These are phyloP conservation scores for Colletotrichum higginsianum DNA, from an alignment of 2,329 filamentous ascomycete species.

Conservation along the genomic window DNA sequence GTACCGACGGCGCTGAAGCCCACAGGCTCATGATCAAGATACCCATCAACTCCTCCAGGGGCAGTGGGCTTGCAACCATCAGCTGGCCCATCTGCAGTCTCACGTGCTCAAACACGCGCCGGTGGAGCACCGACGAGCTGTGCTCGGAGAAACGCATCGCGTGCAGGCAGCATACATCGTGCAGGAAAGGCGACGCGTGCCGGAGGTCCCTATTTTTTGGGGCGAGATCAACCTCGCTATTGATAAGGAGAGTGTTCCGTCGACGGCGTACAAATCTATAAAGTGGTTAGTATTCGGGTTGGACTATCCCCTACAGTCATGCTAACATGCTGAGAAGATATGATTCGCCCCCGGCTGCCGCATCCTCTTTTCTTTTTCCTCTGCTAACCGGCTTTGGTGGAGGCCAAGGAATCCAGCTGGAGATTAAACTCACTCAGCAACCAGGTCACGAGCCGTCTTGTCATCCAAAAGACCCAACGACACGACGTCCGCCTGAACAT, in stretches of 20 bases:
- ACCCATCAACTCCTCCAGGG: constrained; percentile 58
- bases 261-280: constrained; percentile 34
- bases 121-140: constrained; percentile 48
- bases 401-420: background rate
- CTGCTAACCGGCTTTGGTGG: background rate
- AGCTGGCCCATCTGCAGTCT: constrained; percentile 56
- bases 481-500: constrained; percentile 34
- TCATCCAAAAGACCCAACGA: constrained; percentile 33
- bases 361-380: background rate
- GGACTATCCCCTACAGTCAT: background rate
- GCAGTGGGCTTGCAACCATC: constrained; percentile 56
- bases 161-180: constrained; percentile 57
- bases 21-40: constrained; percentile 55
- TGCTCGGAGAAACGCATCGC: constrained; percentile 44
- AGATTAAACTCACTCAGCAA: constrained; percentile 29
- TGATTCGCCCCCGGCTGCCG: background rate
- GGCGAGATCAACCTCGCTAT: constrained; percentile 33
- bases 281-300: background rate
- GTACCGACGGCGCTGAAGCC: constrained; percentile 35
- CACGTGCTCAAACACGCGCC: constrained; percentile 57
- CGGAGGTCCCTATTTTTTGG: constrained; percentile 46
- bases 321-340: background rate
- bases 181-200: constrained; percentile 56
- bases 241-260: constrained; percentile 34
- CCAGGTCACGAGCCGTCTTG: constrained; percentile 27